Conservation (phyloP, 345 rosid species). For the Chamaenerion angustifolium region DNA sequence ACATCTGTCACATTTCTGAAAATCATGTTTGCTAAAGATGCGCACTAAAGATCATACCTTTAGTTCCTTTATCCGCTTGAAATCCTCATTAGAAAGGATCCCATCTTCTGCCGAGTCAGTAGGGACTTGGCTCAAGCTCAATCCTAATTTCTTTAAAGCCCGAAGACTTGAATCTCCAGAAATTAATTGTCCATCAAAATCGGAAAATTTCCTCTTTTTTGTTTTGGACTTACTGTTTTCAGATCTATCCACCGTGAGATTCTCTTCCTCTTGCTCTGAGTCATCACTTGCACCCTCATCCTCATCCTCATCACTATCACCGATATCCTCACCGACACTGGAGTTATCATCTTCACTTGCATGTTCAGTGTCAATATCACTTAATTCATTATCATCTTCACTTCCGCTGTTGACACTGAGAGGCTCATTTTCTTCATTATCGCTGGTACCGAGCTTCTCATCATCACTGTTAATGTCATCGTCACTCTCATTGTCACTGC, state of each 20-base stretch:
- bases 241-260: slow-evolving; percentile 9
- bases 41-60: slow-evolving; percentile 27
- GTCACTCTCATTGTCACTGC: slow-evolving; percentile 25
- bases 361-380: slow-evolving; percentile 6
- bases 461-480: slow-evolving; percentile 25
- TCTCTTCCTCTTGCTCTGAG: neutral
- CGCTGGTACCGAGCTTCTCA: slow-evolving; percentile 21
- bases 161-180: slow-evolving; percentile 81
- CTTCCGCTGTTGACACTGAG: slow-evolving; percentile 23
- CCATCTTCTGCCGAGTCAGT: slow-evolving; percentile 37
- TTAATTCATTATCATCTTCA: slow-evolving; percentile 4
- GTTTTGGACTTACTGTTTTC: slow-evolving; percentile 19
- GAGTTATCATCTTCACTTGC: slow-evolving; percentile 9
- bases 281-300: slow-evolving; percentile 17
- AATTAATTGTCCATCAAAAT: slow-evolving; percentile 51
- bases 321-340: slow-evolving; percentile 10
- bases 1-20: neutral
- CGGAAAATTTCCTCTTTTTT: slow-evolving; percentile 57
- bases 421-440: slow-evolving; percentile 13
- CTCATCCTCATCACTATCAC: slow-evolving; percentile 10
- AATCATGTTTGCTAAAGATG: neutral
- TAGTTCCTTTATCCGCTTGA: slow-evolving; percentile 67
- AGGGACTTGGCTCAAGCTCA: slow-evolving; percentile 20
- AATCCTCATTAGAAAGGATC: slow-evolving; percentile 87
- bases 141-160: slow-evolving; percentile 62